These are phyloP conservation scores for Talaromyces pinophilus DNA, from an alignment of 2,329 filamentous ascomycete genomes.

Conservation along the genomic window DNA sequence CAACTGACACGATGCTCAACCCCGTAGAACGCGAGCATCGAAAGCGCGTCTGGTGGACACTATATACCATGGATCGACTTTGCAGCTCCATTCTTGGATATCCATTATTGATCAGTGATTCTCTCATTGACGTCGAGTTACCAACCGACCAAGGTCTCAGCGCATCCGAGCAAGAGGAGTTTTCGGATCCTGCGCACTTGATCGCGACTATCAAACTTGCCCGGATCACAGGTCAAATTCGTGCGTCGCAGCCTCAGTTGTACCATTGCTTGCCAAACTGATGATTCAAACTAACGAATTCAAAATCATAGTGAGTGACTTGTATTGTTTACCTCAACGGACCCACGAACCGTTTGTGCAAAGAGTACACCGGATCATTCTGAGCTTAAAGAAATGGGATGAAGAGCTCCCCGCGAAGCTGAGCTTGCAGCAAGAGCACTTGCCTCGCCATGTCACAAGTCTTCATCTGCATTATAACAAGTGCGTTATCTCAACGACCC, in stretches of 20 bases:
- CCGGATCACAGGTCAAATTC: slow-evolving; percentile 29
- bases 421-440: slow-evolving; percentile 25
- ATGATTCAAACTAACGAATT: not conserved
- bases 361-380: slow-evolving; percentile 23
- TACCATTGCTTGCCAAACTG: slow-evolving; percentile 11
- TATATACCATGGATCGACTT: slow-evolving; percentile 48
- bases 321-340: slow-evolving; percentile 27
- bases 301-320: slow-evolving; percentile 20
- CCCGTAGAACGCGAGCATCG: slow-evolving; percentile 42
- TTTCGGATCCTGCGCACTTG: slow-evolving; percentile 29
- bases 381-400: slow-evolving; percentile 28
- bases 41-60: slow-evolving; percentile 48
- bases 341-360: slow-evolving; percentile 29
- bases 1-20: slow-evolving; percentile 23
- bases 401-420: slow-evolving; percentile 27
- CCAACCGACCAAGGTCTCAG: slow-evolving; percentile 29
- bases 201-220: slow-evolving; percentile 29
- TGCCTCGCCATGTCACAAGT: slow-evolving; percentile 28
- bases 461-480: slow-evolving; percentile 32
- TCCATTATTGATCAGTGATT: slow-evolving; percentile 45
- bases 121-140: slow-evolving; percentile 36
- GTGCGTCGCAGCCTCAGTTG: slow-evolving; percentile 10
- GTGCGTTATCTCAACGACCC: slow-evolving; percentile 33
- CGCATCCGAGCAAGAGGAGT: slow-evolving; percentile 28
- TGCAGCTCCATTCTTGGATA: slow-evolving; percentile 47